Conservation (phyloP, 768 basidiomycete species). For the Gloeostereum incarnatum region DNA sequence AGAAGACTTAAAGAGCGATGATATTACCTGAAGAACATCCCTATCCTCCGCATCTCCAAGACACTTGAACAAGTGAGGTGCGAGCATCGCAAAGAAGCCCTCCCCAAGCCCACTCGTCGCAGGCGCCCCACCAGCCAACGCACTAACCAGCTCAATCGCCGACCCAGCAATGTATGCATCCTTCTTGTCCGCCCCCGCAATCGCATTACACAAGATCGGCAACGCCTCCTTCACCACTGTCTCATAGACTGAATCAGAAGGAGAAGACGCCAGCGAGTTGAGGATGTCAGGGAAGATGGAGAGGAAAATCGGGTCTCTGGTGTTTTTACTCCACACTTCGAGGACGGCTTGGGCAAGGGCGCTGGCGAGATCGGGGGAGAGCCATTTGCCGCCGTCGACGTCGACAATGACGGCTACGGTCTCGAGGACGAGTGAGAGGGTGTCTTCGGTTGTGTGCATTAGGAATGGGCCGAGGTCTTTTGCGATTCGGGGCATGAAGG, state of each 20-base stretch:
- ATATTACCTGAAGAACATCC: conserved; percentile 64
- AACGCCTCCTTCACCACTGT: conserved; percentile 65
- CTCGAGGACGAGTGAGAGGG: conserved; percentile 80
- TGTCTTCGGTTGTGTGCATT: conserved; percentile 73
- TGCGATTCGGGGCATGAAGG: conserved; percentile 67
- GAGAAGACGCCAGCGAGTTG: conserved; percentile 54
- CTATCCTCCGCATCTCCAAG: conserved; percentile 72
- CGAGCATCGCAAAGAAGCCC: conserved; percentile 71
- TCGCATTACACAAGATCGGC: conserved; percentile 60
- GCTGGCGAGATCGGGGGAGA: conserved; percentile 54
- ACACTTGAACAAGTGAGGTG: conserved; percentile 65
- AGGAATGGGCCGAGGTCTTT: conserved; percentile 81
- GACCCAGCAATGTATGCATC: conserved; percentile 74
- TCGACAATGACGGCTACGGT: conserved; percentile 74
- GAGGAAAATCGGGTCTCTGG: conserved; percentile 85
- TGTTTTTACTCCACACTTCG: conserved; percentile 81
- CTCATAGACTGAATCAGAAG: conserved; percentile 54
- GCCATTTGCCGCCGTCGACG: conserved; percentile 65
- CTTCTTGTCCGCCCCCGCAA: conserved; percentile 43
- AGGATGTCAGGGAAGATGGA: conserved; percentile 82
- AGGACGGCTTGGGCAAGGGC: conserved; percentile 61
- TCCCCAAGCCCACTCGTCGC: conserved; percentile 58
- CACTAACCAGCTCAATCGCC: conserved; percentile 74
- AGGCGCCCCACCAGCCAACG: conserved; percentile 58
- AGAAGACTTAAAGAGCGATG: conserved; percentile 1